These are phyloP conservation scores for Colletotrichum sp. DNA, from an alignment of 2,329 filamentous ascomycete genomes.

Conservation along the genomic window DNA sequence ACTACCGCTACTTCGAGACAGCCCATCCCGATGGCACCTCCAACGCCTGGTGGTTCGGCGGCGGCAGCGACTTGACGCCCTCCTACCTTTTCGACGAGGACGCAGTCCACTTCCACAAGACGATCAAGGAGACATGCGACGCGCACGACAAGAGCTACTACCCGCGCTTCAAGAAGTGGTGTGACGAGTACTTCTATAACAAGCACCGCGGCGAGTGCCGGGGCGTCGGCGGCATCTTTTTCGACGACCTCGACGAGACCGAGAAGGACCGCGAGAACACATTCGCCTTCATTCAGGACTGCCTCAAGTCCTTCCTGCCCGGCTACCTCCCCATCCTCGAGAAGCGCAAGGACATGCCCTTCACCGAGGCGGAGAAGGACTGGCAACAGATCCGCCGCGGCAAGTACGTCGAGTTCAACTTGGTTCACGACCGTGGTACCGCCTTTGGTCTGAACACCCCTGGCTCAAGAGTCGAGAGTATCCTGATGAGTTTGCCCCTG, in stretches of 20 bases:
- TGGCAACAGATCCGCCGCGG: conserved; percentile 96
- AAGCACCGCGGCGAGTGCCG: conserved; percentile 88
- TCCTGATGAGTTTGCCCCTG: conserved; percentile 93
- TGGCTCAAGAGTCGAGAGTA: conserved; percentile 91
- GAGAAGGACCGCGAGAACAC: conserved; percentile 88
- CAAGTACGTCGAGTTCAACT: conserved; percentile 98
- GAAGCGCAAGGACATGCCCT: conserved; percentile 90
- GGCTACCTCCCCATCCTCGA: conserved; percentile 90
- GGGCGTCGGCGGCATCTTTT: conserved; percentile 96
- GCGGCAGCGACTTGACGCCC: conserved; percentile 92
- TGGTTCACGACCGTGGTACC: conserved; percentile 95
- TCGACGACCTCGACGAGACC: conserved; percentile 90
- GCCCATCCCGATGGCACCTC: conserved; percentile 80
- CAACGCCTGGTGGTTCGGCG: conserved; percentile 98
- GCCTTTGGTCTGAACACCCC: conserved; percentile 94
- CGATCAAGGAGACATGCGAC: conserved; percentile 92
- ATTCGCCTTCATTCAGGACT: conserved; percentile 88
- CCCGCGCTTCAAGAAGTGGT: conserved; percentile 96
- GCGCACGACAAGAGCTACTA: conserved; percentile 93
- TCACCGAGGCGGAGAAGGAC: conserved; percentile 82
- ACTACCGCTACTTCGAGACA: conserved; percentile 99
- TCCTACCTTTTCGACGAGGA: conserved; percentile 97
- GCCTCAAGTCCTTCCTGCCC: conserved; percentile 85
- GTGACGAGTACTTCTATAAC: conserved; percentile 95
- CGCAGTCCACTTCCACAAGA: conserved; percentile 94